Conservation (phyloP, 495 filamentous ascomycete genomes). For the Neurospora sp. region DNA sequence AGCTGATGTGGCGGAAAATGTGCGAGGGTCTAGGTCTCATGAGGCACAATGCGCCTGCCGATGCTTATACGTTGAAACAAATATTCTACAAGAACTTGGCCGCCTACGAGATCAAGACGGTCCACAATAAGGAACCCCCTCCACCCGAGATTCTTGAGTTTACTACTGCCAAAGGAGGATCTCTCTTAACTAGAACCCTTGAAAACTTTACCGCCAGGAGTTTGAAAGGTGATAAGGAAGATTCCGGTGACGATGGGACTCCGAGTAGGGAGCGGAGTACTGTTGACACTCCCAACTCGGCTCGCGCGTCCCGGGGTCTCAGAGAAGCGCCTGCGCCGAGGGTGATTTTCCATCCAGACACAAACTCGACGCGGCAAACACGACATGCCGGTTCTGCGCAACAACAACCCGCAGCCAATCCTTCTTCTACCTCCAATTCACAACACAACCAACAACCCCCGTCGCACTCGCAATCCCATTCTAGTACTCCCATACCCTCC, state of each 20-base stretch:
- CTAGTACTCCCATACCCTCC: slow-evolving; percentile 6
- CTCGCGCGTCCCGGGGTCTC: slow-evolving; percentile 55
- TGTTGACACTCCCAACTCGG: slow-evolving; percentile 50
- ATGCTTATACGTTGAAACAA: slow-evolving; percentile 68
- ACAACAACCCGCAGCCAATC: slow-evolving; percentile 25
- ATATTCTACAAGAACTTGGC: slow-evolving; percentile 76
- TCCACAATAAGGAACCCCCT: slow-evolving; percentile 64
- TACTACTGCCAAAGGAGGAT: slow-evolving; percentile 62
- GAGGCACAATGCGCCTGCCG: slow-evolving; percentile 54
- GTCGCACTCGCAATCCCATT: slow-evolving; percentile 12
- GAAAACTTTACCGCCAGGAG: slow-evolving; percentile 53
- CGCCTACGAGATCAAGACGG: slow-evolving; percentile 67
- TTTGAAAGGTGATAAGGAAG: slow-evolving; percentile 36
- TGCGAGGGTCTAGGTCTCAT: slow-evolving; percentile 53
- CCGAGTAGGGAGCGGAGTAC: slow-evolving; percentile 51
- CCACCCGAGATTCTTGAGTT: slow-evolving; percentile 75
- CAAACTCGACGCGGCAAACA: slow-evolving; percentile 47
- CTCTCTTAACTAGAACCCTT: slow-evolving; percentile 62
- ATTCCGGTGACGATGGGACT: slow-evolving; percentile 50
- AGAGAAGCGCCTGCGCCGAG: slow-evolving; percentile 70
- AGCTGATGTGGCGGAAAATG: slow-evolving; percentile 67
- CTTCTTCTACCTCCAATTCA: slow-evolving; percentile 18
- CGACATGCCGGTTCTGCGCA: slow-evolving; percentile 42
- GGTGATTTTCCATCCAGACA: slow-evolving; percentile 73
- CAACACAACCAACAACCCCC: slow-evolving; percentile 17